Evolutionary conservation across 2,329 filamentous ascomycete species (phyloP).

Genomic region (Pseudocercospora crystallina): DNA sequence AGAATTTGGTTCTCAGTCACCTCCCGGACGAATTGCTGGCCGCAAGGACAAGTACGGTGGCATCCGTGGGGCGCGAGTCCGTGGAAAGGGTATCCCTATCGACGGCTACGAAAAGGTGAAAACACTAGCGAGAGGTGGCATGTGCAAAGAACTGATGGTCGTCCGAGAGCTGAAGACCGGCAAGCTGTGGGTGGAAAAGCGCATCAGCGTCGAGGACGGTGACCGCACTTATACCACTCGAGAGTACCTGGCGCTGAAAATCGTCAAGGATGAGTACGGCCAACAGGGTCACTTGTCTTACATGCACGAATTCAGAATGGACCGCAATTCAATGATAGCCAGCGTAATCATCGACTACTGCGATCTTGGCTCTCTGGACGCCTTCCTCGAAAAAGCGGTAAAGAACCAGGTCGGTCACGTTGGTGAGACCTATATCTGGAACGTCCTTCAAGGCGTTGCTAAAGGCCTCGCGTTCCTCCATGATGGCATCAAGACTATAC

Average conservation of each 20-base stretch:
- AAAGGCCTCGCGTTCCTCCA: conserved; percentile 35
- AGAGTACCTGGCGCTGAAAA: conserved; percentile 11
- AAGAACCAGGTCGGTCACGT: background rate
- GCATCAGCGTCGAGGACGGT: conserved; percentile 6
- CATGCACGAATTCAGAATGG: conserved; percentile 9
- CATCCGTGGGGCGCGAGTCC: too few species aligned
- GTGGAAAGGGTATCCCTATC: too few species aligned
- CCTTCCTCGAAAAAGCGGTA: background rate
- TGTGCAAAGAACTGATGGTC: too few species aligned
- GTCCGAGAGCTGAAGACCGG: background rate
- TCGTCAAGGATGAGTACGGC: background rate
- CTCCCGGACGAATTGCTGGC: too few species aligned
- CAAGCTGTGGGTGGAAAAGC: conserved; percentile 18
- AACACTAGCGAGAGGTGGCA: too few species aligned
- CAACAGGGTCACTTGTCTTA: background rate
- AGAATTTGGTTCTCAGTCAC: too few species aligned
- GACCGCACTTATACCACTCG: background rate
- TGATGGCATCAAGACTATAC: conserved; percentile 11
- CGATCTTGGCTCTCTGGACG: conserved; percentile 10
- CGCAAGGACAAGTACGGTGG: too few species aligned
- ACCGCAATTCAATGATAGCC: background rate
- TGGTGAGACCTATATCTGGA: conserved; percentile 10
- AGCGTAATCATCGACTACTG: conserved; percentile 18
- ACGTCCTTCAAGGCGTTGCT: conserved; percentile 12
- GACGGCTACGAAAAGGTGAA: too few species aligned